Percentiles rank a stretch among this genome's conserved stretches.
Evolutionary conservation across 129 eudicot species (phyloP).

Genomic region (Artemisia argyi): DNA sequence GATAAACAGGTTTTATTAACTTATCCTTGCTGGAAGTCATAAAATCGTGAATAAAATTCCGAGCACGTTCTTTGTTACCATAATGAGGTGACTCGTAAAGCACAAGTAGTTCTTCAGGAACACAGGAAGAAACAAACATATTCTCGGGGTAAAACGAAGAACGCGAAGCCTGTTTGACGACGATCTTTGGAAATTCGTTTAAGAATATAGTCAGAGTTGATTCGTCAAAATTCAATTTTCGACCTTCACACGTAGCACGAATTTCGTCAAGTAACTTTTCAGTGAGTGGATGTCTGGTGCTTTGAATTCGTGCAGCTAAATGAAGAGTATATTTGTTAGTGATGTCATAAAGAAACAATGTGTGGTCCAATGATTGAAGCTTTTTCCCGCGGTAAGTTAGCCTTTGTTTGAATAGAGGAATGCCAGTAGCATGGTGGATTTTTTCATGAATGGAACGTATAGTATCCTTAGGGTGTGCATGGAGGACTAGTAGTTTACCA

Average conservation of each 20-base stretch:
- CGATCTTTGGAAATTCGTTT: neutral
- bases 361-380: conserved; percentile 62
- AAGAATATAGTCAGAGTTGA: no score
- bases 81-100: conserved; percentile 34
- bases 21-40: conserved; percentile 22
- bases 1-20: conserved; percentile 14
- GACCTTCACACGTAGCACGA: no score
- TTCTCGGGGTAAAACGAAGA: conserved; percentile 32
- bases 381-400: conserved; percentile 64
- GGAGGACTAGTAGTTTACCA: conserved; percentile 44
- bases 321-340: conserved; percentile 46
- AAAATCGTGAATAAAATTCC: conserved; percentile 45
- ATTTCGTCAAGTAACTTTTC: conserved; percentile 34
- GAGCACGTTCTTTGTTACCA: conserved; percentile 43
- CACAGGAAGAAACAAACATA: conserved; percentile 51
- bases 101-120: conserved; percentile 58
- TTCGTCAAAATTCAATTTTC: no score
- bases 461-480: conserved; percentile 38
- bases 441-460: conserved; percentile 43
- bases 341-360: conserved; percentile 42
- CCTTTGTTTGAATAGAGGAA: conserved; percentile 50
- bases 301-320: conserved; percentile 57
- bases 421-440: conserved; percentile 43
- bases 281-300: conserved; percentile 54
- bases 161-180: conserved; percentile 11